phyloP scores from a whole-genome alignment of 306 rosid species.

The Castanospermum australe region DNA sequence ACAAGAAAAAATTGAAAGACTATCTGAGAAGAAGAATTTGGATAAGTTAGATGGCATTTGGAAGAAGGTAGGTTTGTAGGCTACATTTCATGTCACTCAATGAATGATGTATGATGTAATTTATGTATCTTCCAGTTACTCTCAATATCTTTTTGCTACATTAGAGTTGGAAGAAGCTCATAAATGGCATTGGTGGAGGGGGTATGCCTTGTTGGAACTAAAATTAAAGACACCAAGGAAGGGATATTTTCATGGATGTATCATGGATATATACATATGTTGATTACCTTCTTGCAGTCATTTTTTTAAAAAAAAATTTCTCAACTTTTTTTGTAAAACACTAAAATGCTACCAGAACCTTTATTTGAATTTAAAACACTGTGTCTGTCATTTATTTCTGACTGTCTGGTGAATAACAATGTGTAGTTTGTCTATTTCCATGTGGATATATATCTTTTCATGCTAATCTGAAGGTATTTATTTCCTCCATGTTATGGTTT shows the following conservation, averaged over 20 bases:
- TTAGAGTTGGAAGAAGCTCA: background rate
- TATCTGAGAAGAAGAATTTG: slow-evolving; percentile 64
- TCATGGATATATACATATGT: background rate
- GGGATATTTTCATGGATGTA: background rate
- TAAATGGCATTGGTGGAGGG: background rate
- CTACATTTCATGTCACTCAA: background rate
- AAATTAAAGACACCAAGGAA: background rate
- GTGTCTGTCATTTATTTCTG: slow-evolving; percentile 1
- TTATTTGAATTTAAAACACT: slow-evolving; percentile 1
- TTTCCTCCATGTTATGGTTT: slow-evolving; percentile 1
- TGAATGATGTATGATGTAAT: background rate
- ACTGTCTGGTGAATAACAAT: background rate
- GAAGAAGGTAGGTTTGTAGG: slow-evolving; percentile 67
- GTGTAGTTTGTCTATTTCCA: background rate
- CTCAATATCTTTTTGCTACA: background rate
- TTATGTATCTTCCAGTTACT: background rate
- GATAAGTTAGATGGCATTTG: slow-evolving; percentile 88
- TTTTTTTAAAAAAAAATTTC: background rate
- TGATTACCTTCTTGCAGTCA: background rate
- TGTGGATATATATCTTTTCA: slow-evolving; percentile 9
- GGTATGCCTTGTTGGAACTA: slow-evolving; percentile 1
- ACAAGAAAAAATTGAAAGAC: slow-evolving; percentile 62
- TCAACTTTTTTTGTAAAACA: background rate
- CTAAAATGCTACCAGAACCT: background rate
- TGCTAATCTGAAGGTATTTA: slow-evolving; percentile 4